Percentiles rank a stretch among this genome's conserved stretches.
Evolutionary conservation across 495 filamentous ascomycete species (phyloP).

Genomic region (Penicillium diatomitis): DNA sequence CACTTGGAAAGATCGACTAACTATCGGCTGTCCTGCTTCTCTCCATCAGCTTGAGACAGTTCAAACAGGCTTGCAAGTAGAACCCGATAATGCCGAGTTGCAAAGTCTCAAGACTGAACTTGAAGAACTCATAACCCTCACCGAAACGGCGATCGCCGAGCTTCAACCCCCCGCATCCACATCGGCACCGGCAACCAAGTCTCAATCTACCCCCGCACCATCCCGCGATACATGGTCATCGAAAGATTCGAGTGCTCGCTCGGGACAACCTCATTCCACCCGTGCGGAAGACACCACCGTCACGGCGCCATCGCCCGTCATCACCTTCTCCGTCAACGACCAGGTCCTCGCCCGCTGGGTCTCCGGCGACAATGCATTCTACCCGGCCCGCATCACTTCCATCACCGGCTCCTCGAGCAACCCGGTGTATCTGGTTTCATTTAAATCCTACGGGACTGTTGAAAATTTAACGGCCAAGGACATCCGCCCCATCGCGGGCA

Average conservation of each 20-base stretch:
- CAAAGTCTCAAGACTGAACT: slow-evolving; percentile 71
- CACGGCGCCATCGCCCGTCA: slow-evolving; percentile 25
- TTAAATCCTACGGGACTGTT: slow-evolving; percentile 75
- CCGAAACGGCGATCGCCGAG: slow-evolving; percentile 73
- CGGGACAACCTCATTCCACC: slow-evolving; percentile 33
- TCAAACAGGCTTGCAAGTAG: slow-evolving; percentile 63
- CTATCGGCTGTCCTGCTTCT: slow-evolving; percentile 1
- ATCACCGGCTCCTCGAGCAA: slow-evolving; percentile 83
- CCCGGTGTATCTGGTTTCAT: slow-evolving; percentile 88
- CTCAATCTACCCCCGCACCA: slow-evolving; percentile 34
- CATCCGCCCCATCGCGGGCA: slow-evolving; percentile 62
- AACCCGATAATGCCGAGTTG: slow-evolving; percentile 76
- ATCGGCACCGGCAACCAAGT: slow-evolving; percentile 35
- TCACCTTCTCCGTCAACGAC: slow-evolving; percentile 78
- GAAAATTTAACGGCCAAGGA: slow-evolving; percentile 80
- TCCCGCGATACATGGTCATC: slow-evolving; percentile 53
- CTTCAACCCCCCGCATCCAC: slow-evolving; percentile 51
- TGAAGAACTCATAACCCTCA: slow-evolving; percentile 71
- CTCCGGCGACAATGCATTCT: slow-evolving; percentile 82
- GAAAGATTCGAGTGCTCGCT: slow-evolving; percentile 49
- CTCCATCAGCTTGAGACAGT: slow-evolving; percentile 67
- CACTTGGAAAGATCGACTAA: background rate
- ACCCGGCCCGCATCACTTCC: slow-evolving; percentile 84
- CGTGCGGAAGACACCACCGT: slow-evolving; percentile 24
- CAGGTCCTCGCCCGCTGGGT: slow-evolving; percentile 83